Conservation (phyloP, 345 rosid genomes). For the Euphorbia peplus region DNA sequence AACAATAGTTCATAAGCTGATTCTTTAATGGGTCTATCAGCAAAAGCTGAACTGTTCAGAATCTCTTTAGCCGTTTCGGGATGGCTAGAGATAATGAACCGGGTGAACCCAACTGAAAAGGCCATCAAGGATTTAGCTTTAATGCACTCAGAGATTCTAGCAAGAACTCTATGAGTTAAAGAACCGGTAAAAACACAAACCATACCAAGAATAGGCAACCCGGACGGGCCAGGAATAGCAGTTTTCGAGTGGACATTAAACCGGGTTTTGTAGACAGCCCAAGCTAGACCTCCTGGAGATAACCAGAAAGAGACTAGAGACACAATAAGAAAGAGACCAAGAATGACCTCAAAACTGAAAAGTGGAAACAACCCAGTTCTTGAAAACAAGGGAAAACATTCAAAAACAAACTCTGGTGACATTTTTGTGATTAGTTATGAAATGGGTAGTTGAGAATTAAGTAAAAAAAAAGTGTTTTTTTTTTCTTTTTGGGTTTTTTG, state of each 20-base stretch:
- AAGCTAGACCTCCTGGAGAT: constrained; percentile 66
- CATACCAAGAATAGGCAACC: constrained; percentile 54
- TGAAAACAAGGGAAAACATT: constrained; percentile 18
- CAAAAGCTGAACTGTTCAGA: constrained; percentile 68
- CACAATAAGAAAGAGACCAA: constrained; percentile 29
- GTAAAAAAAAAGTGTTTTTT: not conserved
- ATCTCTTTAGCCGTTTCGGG: constrained; percentile 77
- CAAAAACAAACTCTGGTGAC: constrained; percentile 9
- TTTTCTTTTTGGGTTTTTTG: not conserved
- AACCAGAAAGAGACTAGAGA: constrained; percentile 39
- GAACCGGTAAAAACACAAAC: constrained; percentile 40
- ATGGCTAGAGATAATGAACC: constrained; percentile 63
- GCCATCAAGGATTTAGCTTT: constrained; percentile 59
- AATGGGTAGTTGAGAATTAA: not conserved
- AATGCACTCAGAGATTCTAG: constrained; percentile 30
- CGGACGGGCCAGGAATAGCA: constrained; percentile 65
- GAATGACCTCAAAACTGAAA: constrained; percentile 32
- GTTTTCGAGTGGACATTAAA: constrained; percentile 15
- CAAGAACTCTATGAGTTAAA: constrained; percentile 56
- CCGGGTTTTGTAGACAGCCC: constrained; percentile 42
- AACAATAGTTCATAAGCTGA: constrained; percentile 82
- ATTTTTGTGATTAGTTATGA: not conserved
- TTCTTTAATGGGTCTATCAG: constrained; percentile 80
- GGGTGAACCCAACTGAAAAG: constrained; percentile 73
- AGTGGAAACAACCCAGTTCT: constrained; percentile 13